Percentiles rank a stretch among this genome's conserved stretches.
phyloP scores from a whole-genome alignment of 441 rosid genomes.

The California macrophylla region DNA sequence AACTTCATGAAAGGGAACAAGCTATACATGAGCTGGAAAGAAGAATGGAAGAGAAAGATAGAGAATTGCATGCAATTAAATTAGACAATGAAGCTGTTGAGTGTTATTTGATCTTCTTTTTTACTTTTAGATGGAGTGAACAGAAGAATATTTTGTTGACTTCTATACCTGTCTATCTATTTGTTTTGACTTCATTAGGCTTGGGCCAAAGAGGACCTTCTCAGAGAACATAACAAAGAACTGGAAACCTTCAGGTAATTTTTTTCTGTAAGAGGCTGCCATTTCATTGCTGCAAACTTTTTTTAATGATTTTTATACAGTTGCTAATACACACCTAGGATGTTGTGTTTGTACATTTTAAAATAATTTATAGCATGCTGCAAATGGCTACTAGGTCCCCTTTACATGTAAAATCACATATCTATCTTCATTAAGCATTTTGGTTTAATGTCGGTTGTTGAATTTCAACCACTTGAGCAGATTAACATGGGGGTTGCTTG shows the following conservation, averaged over 20 bases:
- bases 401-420: not conserved
- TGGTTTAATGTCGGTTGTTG: not conserved
- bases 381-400: not conserved
- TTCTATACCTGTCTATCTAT: slow-evolving; percentile 1
- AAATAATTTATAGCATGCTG: not conserved
- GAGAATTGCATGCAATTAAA: slow-evolving; percentile 70
- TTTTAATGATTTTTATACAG: not conserved
- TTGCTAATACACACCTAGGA: not conserved
- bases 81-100: slow-evolving; percentile 80
- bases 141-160: not conserved
- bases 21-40: slow-evolving; percentile 60
- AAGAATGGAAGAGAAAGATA: slow-evolving; percentile 75
- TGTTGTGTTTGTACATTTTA: not conserved
- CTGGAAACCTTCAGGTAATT: slow-evolving; percentile 62
- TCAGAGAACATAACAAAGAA: slow-evolving; percentile 88
- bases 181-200: slow-evolving; percentile 36
- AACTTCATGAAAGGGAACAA: slow-evolving; percentile 61
- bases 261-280: not conserved
- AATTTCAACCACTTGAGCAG: not conserved
- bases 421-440: not conserved
- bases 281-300: not conserved
- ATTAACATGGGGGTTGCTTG: slow-evolving; percentile 12
- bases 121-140: not conserved
- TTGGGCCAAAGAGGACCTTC: slow-evolving; percentile 90
- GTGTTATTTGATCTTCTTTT: slow-evolving; percentile 7